A percentile compares a stretch with the other conserved stretches of the same genome.
Conservation (phyloP, 441 rosid species). For the Gossypium trilobum region DNA sequence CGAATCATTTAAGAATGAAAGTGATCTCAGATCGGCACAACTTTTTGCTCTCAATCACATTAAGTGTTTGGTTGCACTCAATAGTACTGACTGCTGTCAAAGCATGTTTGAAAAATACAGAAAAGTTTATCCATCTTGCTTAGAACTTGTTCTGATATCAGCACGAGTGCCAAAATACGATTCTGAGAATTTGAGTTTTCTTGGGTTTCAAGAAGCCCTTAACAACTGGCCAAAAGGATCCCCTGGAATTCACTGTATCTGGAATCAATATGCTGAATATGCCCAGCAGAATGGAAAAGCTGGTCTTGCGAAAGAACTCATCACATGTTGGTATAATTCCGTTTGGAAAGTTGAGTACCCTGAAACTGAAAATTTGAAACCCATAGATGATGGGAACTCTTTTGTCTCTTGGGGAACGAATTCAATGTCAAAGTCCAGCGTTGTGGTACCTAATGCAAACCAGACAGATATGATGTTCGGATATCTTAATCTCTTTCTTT, state of each 20-base stretch:
- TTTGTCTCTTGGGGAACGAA: constrained; percentile 19
- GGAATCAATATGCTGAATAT: constrained; percentile 85
- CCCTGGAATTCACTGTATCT: constrained; percentile 65
- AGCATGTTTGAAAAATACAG: constrained; percentile 46
- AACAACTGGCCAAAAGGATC: constrained; percentile 54
- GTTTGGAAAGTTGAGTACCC: constrained; percentile 32
- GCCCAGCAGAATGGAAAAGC: constrained; percentile 44
- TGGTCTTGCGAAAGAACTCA: constrained; percentile 46
- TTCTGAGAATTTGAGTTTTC: constrained; percentile 24
- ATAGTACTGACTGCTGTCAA: constrained; percentile 35
- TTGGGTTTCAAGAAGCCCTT: constrained; percentile 65
- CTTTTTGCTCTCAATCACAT: constrained; percentile 50
- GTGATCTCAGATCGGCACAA: constrained; percentile 31
- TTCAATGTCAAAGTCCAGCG: constrained; percentile 28
- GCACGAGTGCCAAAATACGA: constrained; percentile 39
- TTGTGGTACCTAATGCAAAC: constrained; percentile 19
- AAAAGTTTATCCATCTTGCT: constrained; percentile 50
- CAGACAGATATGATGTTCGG: constrained; percentile 60
- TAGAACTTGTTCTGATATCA: constrained; percentile 58
- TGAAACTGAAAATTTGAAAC: constrained; percentile 25
- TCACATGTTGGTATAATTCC: constrained; percentile 55
- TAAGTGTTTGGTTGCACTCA: constrained; percentile 51
- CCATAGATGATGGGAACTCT: constrained; percentile 16
- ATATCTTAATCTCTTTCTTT: constrained; percentile 64
- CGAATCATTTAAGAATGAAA: constrained; percentile 23